Percentiles rank a stretch among this genome's conserved stretches.
These are phyloP conservation scores for Boletellus dicymbophilus DNA, from an alignment of 1,284 basidiomycete species.

Conservation along the genomic window DNA sequence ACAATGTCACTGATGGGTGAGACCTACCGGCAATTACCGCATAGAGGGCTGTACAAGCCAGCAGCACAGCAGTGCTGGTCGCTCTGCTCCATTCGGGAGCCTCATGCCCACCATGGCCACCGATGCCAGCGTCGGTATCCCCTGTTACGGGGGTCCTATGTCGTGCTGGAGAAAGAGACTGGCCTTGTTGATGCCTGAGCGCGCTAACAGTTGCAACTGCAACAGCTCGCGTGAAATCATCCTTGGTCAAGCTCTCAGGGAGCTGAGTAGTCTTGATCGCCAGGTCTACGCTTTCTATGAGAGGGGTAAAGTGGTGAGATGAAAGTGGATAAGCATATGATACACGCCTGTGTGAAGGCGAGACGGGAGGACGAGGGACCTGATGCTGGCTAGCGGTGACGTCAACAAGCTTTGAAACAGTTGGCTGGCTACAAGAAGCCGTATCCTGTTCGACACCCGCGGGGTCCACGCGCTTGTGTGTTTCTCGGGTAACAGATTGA, in stretches of 20 bases:
- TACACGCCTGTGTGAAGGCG: conserved; percentile 47
- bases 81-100: conserved; percentile 93
- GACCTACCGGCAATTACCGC: conserved; percentile 91
- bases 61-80: conserved; percentile 84
- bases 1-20: not conserved
- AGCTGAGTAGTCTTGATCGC: conserved; percentile 67
- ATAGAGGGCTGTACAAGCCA: conserved; percentile 91
- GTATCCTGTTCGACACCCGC: conserved; percentile 34
- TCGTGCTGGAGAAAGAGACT: conserved; percentile 49
- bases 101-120: conserved; percentile 86
- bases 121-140: conserved; percentile 44
- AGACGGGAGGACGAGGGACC: conserved; percentile 20
- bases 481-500: conserved; percentile 28
- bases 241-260: conserved; percentile 71
- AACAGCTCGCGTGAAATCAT: conserved; percentile 90
- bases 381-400: conserved; percentile 12
- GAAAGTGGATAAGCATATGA: conserved; percentile 54
- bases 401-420: conserved; percentile 31
- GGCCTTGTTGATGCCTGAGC: conserved; percentile 71
- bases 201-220: conserved; percentile 90
- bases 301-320: conserved; percentile 56
- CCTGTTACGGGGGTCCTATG: conserved; percentile 32
- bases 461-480: conserved; percentile 47
- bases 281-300: conserved; percentile 77
- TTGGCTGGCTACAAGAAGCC: conserved; percentile 42